phyloP scores from a whole-genome alignment of 306 rosid species.

The Urtica urens region DNA sequence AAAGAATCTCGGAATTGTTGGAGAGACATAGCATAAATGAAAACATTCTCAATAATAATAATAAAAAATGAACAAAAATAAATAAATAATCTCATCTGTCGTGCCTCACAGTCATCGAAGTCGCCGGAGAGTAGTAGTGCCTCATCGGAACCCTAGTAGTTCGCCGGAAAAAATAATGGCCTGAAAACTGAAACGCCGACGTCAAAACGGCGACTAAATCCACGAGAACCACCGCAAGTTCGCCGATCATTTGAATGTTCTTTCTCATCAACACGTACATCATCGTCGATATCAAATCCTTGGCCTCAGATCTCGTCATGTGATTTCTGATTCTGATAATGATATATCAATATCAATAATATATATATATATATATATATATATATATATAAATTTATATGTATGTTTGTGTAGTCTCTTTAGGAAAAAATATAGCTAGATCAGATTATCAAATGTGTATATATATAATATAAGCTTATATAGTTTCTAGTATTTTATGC shows the following conservation, averaged over 20 bases:
- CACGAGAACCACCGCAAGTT: conserved; percentile 21
- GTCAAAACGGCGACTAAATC: conserved; percentile 29
- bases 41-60: neutral
- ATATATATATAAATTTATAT: no score
- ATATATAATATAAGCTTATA: no score
- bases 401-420: no score
- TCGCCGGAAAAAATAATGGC: conserved; percentile 21
- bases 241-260: conserved; percentile 29
- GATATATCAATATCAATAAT: no score
- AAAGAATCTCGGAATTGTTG: neutral
- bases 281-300: conserved; percentile 26
- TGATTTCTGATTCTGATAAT: neutral
- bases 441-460: no score
- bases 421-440: no score
- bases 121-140: conserved; percentile 36
- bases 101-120: conserved; percentile 40
- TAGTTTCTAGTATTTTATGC: no score
- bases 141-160: conserved; percentile 12
- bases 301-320: conserved; percentile 25
- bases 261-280: conserved; percentile 41
- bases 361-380: no score
- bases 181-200: conserved; percentile 33
- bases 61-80: neutral
- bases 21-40: neutral
- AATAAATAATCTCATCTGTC: conserved; percentile 22